Evolutionary conservation across 73 alveolate genomes (phyloP).

Genomic region (Halteria grandinella): DNA sequence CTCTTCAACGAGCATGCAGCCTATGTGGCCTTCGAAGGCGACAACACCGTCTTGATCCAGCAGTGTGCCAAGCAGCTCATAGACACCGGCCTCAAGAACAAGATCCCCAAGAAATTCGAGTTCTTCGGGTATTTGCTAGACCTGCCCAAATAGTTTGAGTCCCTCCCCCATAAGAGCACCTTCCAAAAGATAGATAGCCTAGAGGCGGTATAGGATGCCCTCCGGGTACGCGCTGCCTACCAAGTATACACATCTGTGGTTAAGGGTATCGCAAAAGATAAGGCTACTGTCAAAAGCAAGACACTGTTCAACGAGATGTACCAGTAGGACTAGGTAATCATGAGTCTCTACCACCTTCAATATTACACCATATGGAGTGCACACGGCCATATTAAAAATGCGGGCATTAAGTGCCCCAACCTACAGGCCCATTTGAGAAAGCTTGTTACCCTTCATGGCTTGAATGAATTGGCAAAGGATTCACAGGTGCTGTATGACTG

Average conservation of each 20-base stretch:
- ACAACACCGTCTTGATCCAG: constrained; percentile 65
- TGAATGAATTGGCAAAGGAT: not conserved
- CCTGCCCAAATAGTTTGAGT: not conserved
- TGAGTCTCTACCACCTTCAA: not conserved
- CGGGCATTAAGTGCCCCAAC: not conserved
- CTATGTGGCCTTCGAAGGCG: constrained; percentile 65
- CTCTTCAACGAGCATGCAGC: constrained; percentile 36
- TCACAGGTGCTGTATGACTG: constrained; percentile 33
- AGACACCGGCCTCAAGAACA: constrained; percentile 8
- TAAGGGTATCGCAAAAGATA: not conserved
- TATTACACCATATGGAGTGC: not conserved
- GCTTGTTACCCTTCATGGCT: constrained; percentile 16
- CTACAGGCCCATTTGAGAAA: not conserved
- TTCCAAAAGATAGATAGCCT: not conserved
- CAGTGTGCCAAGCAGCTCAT: constrained; percentile 61
- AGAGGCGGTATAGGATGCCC: not conserved
- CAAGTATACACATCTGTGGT: not conserved
- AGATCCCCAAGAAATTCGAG: not conserved
- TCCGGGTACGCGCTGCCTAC: constrained; percentile 19
- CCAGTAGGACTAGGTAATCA: not conserved
- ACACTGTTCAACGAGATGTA: not conserved
- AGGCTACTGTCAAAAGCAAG: not conserved
- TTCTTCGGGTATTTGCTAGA: not conserved
- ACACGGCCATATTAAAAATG: not conserved
- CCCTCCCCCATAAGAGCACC: not conserved